Conservation (phyloP, 805 yeast species). For the Metschnikowia orientalis region DNA sequence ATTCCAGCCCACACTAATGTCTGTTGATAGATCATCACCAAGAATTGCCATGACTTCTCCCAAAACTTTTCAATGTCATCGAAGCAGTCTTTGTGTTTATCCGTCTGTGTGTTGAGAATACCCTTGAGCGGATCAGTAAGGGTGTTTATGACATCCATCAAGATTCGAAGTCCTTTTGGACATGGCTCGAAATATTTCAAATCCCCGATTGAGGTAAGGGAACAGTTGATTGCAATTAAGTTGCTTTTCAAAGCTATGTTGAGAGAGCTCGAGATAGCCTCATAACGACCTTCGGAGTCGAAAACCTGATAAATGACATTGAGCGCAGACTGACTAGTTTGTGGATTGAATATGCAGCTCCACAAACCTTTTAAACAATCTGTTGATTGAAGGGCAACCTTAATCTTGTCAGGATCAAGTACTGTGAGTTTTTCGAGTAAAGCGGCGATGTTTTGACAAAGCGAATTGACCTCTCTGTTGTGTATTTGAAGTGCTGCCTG, state of each 20-base stretch:
- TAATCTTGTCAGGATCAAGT: slow-evolving; percentile 25
- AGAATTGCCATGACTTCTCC: slow-evolving; percentile 67
- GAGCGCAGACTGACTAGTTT: slow-evolving; percentile 63
- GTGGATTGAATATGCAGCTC: slow-evolving; percentile 68
- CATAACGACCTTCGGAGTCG: slow-evolving; percentile 71
- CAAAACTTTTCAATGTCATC: slow-evolving; percentile 47
- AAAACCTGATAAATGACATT: slow-evolving; percentile 70
- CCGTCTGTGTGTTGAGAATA: slow-evolving; percentile 27
- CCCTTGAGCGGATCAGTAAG: slow-evolving; percentile 68
- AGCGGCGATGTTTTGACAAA: slow-evolving; percentile 19
- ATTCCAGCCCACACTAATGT: slow-evolving; percentile 73
- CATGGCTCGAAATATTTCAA: slow-evolving; percentile 63
- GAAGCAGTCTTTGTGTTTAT: slow-evolving; percentile 4
- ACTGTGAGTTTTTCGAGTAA: slow-evolving; percentile 32
- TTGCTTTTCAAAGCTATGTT: slow-evolving; percentile 40
- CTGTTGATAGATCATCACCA: slow-evolving; percentile 60
- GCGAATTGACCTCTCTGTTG: slow-evolving; percentile 24
- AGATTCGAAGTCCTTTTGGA: slow-evolving; percentile 66
- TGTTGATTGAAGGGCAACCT: slow-evolving; percentile 20
- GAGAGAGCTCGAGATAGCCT: slow-evolving; percentile 60
- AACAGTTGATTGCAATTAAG: slow-evolving; percentile 45
- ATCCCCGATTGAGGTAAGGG: slow-evolving; percentile 41
- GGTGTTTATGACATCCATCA: slow-evolving; percentile 66
- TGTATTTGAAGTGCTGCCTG: slow-evolving; percentile 28
- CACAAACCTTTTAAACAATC: slow-evolving; percentile 59